A percentile compares a stretch with the other conserved stretches of the same genome.
Conservation (phyloP, 352 stramenopile genomes). For the Globisporangium irregulare region DNA sequence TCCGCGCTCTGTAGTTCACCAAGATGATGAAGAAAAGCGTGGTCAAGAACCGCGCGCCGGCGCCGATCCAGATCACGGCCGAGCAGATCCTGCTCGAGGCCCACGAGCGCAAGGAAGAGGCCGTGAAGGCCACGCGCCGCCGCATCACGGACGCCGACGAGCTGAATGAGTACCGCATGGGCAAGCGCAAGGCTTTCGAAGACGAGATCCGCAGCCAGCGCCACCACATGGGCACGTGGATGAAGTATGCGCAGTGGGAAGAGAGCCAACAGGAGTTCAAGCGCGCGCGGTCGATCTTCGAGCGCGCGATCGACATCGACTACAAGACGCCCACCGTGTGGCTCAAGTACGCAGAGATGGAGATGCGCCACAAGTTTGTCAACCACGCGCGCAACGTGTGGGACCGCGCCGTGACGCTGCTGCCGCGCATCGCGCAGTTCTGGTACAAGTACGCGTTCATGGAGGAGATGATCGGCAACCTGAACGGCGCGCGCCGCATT, state of each 20-base stretch:
- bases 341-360: slow-evolving; percentile 99
- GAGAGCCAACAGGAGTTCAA: slow-evolving; percentile 98
- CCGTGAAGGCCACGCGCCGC: slow-evolving; percentile 67
- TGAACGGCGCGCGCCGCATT: slow-evolving; percentile 91
- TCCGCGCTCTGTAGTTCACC: not conserved
- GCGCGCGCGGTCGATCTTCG: slow-evolving; percentile 95
- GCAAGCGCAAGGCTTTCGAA: slow-evolving; percentile 92
- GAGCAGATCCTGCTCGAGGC: slow-evolving; percentile 98
- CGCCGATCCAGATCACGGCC: slow-evolving; percentile 98
- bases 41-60: slow-evolving; percentile 98
- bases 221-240: slow-evolving; percentile 96
- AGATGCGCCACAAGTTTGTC: slow-evolving; percentile 99
- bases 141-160: slow-evolving; percentile 90
- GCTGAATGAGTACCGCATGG: slow-evolving; percentile 90
- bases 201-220: slow-evolving; percentile 95
- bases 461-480: slow-evolving; percentile 98
- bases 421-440: slow-evolving; percentile 96
- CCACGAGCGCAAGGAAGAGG: slow-evolving; percentile 84
- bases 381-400: slow-evolving; percentile 98
- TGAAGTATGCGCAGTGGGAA: slow-evolving; percentile 99
- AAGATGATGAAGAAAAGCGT: slow-evolving; percentile 81
- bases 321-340: slow-evolving; percentile 94
- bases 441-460: slow-evolving; percentile 99
- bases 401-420: slow-evolving; percentile 92
- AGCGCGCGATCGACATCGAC: slow-evolving; percentile 97